Evolutionary conservation across 164 flowering plant genomes (phyloP), one percentile per base, ranked within the genome.

Genomic region (Chimonanthus salicifolius): DNA sequence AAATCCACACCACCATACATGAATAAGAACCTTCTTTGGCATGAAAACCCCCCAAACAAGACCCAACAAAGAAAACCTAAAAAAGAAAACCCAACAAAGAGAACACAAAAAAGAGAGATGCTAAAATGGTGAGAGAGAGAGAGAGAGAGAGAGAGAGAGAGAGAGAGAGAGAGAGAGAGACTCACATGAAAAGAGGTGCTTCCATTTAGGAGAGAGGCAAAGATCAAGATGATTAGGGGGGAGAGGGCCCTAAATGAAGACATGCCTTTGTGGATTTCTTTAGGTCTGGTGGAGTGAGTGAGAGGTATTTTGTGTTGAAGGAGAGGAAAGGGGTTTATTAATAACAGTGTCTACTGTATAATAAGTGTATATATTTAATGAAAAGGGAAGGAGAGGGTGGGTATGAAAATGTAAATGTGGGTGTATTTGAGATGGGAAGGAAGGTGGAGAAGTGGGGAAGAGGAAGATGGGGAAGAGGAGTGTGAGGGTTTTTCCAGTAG

Each of bases 141-240:
- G 69, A 49, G 6, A 6, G 33, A 18, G 74, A 63, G 60, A 33
- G 21, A 73, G n/a, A n/a, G n/a, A n/a, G n/a, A n/a, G 11, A 68
- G 44, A 68, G 16, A 11, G n/a, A 0, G 8, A 62, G 69, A 49
- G 6, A 6, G 33, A 18, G 74, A 63, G 60, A 33, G 21, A 73
- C 63, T 65, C 62, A 73, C 75, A 49, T 65, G 69, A 65, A 50
- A 49, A 64, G 49, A 64, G 8, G 69, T 7, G 50, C 47, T 69
- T 33, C 69, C 75, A 64, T 6, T 73, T 62, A 51, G 33, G 62
- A 65, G 33, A 5, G 75, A 50, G 16, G 75, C 69, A 65, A 65
- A 73, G 75, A 64, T 49, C 48, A 73, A 51, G 33, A 73, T 69
- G 50, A 73, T 62, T 20, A 73, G 64, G 62, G 48, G 75, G 51